phyloP scores from a whole-genome alignment of 495 filamentous ascomycete genomes.

The Jackrogersella multiformis region DNA sequence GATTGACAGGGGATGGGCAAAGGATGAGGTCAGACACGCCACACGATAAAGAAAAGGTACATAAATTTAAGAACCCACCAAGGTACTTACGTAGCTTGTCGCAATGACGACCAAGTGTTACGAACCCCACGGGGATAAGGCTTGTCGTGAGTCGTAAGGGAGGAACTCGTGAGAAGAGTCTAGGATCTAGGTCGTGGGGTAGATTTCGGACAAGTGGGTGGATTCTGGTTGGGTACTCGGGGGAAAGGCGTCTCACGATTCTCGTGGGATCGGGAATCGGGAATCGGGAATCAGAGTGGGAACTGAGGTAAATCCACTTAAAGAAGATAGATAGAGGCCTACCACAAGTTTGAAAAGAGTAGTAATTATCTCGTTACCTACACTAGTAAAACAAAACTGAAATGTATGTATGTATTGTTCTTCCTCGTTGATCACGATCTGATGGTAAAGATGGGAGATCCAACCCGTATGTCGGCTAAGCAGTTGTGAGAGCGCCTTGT shows the following conservation, averaged over 20 bases:
- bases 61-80: constrained; percentile 23
- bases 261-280: constrained; percentile 26
- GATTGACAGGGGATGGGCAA: constrained; percentile 17
- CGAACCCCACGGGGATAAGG: constrained; percentile 40
- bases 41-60: constrained; percentile 17
- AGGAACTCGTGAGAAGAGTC: constrained; percentile 28
- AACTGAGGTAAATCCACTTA: constrained; percentile 20
- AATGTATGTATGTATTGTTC: background rate
- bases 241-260: constrained; percentile 35
- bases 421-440: constrained; percentile 20
- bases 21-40: constrained; percentile 33
- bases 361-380: too few species aligned
- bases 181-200: constrained; percentile 44
- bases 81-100: constrained; percentile 23
- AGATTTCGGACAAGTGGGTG: constrained; percentile 55
- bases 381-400: too few species aligned
- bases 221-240: constrained; percentile 50
- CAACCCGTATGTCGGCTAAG: constrained; percentile 22
- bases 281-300: constrained; percentile 23
- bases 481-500: constrained; percentile 17
- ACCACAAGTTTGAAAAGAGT: too few species aligned
- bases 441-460: background rate
- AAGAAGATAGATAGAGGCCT: constrained; percentile 5
- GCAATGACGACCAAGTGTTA: constrained; percentile 30
- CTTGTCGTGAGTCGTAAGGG: constrained; percentile 24